These are phyloP conservation scores for Triadica sebifera DNA, from an alignment of 345 rosid species.

Conservation along the genomic window DNA sequence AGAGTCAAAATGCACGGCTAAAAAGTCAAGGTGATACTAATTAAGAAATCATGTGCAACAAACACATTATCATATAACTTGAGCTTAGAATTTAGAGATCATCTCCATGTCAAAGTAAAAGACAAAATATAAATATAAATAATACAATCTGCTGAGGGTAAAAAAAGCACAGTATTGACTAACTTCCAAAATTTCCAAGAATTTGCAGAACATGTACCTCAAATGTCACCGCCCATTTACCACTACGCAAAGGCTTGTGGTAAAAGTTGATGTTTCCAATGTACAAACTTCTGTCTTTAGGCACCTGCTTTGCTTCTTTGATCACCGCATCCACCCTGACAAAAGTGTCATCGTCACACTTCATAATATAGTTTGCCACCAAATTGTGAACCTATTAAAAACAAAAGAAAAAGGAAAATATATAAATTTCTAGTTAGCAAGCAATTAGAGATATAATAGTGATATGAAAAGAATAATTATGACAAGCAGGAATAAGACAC, in stretches of 20 bases:
- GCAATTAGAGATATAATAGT: neutral
- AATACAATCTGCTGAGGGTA: no score
- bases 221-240: conserved; percentile 96
- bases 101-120: neutral
- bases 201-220: conserved; percentile 51
- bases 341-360: conserved; percentile 92
- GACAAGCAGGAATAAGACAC: neutral
- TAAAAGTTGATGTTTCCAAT: conserved; percentile 82
- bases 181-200: neutral
- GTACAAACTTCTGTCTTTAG: conserved; percentile 56
- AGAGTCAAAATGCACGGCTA: no score
- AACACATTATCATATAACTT: neutral
- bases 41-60: neutral
- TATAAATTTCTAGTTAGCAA: neutral
- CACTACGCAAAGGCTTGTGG: conserved; percentile 81
- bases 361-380: conserved; percentile 76
- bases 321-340: conserved; percentile 69
- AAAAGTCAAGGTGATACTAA: no score
- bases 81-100: neutral
- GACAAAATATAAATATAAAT: neutral
- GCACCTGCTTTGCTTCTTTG: conserved; percentile 59
- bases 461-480: conserved; percentile 6
- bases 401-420: neutral
- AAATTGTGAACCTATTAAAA: conserved; percentile 44
- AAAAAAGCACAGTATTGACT: neutral